Evolutionary conservation across 768 basidiomycete genomes (phyloP).

Genomic region (Panellus pusillus): DNA sequence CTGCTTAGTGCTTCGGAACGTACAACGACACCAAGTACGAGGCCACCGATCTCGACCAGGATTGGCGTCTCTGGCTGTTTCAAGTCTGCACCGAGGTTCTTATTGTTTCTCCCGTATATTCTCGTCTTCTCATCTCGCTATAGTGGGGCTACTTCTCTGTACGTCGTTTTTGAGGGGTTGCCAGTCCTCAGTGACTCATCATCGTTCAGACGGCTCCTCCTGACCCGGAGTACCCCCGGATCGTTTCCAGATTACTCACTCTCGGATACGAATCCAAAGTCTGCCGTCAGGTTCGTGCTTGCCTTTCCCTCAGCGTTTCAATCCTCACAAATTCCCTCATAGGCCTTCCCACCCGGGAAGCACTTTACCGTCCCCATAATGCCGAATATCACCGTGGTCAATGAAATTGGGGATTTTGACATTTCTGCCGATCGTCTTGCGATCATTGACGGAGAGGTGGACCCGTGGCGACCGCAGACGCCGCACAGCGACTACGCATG

Average conservation of each 20-base stretch:
- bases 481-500: conserved; percentile 76
- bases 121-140: neutral
- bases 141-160: conserved; percentile 96
- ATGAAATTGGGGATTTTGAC: conserved; percentile 79
- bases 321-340: conserved; percentile 25
- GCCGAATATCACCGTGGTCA: conserved; percentile 84
- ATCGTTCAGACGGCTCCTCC: conserved; percentile 67
- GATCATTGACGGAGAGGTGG: conserved; percentile 87
- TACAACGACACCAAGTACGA: conserved; percentile 67
- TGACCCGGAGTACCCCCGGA: conserved; percentile 63
- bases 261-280: conserved; percentile 70
- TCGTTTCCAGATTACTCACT: conserved; percentile 78
- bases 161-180: conserved; percentile 21
- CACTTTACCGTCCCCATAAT: conserved; percentile 66
- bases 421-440: conserved; percentile 81
- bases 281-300: conserved; percentile 55
- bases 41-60: conserved; percentile 59
- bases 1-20: conserved; percentile 80
- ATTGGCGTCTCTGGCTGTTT: conserved; percentile 88
- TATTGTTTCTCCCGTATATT: neutral
- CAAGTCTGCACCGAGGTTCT: conserved; percentile 72
- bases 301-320: neutral
- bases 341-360: conserved; percentile 77
- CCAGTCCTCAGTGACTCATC: neutral
- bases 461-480: conserved; percentile 89